Conservation (phyloP, 2,329 filamentous ascomycete species). For the Xylaria multiplex region DNA sequence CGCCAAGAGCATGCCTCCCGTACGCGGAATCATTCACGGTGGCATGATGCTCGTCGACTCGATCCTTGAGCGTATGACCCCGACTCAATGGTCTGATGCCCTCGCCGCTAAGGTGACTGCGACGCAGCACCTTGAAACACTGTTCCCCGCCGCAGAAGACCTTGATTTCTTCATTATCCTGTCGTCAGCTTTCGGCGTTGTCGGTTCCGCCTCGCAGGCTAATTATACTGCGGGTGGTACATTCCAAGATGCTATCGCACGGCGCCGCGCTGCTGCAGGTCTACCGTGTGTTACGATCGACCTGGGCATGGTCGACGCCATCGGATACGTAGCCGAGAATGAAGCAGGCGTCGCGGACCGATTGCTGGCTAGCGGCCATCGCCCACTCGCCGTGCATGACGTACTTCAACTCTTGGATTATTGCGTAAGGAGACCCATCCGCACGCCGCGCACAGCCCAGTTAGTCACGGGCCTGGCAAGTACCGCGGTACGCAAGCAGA, state of each 20-base stretch:
- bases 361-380: background rate
- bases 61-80: too few species aligned
- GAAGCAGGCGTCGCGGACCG: background rate
- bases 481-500: too few species aligned
- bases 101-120: too few species aligned
- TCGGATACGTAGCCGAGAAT: background rate
- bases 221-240: constrained; percentile 13
- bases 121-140: too few species aligned
- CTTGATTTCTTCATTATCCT: constrained; percentile 23
- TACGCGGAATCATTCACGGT: too few species aligned
- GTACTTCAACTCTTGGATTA: background rate
- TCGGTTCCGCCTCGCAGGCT: background rate
- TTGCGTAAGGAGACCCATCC: too few species aligned
- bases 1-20: too few species aligned
- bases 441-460: too few species aligned
- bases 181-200: background rate
- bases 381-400: background rate
- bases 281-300: background rate
- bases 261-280: background rate
- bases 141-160: too few species aligned
- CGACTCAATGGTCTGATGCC: too few species aligned
- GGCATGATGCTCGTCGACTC: too few species aligned
- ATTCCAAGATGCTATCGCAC: constrained; percentile 9
- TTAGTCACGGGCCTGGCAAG: too few species aligned
- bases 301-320: background rate